These are phyloP conservation scores for Penicillium brasilianum DNA, from an alignment of 2,329 filamentous ascomycete species.

Conservation along the genomic window DNA sequence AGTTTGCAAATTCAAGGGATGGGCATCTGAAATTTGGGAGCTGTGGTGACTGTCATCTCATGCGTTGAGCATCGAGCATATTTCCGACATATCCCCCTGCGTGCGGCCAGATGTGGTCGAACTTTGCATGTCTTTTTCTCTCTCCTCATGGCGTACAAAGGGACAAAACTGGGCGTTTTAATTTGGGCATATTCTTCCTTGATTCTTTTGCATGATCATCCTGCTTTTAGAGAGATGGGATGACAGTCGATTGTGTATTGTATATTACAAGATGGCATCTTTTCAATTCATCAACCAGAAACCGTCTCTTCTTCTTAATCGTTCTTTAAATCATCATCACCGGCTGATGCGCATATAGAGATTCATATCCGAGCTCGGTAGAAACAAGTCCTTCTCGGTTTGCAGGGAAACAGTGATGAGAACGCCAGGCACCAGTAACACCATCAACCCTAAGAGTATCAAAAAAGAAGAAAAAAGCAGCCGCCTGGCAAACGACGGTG, in stretches of 20 bases:
- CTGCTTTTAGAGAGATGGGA: constrained; percentile 19
- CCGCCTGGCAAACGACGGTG: not conserved
- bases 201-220: constrained; percentile 27
- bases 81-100: not conserved
- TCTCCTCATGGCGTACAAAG: constrained; percentile 31
- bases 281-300: constrained; percentile 21
- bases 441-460: constrained; percentile 14
- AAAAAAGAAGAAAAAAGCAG: constrained; percentile 10
- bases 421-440: constrained; percentile 30
- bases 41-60: not conserved
- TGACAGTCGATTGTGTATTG: constrained; percentile 30
- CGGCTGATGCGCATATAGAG: not conserved
- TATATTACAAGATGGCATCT: constrained; percentile 28
- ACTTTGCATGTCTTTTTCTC: constrained; percentile 18
- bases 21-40: not conserved
- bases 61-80: not conserved
- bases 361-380: not conserved
- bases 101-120: constrained; percentile 7
- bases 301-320: constrained; percentile 10
- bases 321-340: not conserved
- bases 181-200: constrained; percentile 26
- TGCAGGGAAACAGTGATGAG: constrained; percentile 8
- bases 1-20: not conserved
- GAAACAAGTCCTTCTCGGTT: not conserved
- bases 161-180: constrained; percentile 29